Conservation (phyloP, 139 green algal species). For the Chlorella vulgaris region DNA sequence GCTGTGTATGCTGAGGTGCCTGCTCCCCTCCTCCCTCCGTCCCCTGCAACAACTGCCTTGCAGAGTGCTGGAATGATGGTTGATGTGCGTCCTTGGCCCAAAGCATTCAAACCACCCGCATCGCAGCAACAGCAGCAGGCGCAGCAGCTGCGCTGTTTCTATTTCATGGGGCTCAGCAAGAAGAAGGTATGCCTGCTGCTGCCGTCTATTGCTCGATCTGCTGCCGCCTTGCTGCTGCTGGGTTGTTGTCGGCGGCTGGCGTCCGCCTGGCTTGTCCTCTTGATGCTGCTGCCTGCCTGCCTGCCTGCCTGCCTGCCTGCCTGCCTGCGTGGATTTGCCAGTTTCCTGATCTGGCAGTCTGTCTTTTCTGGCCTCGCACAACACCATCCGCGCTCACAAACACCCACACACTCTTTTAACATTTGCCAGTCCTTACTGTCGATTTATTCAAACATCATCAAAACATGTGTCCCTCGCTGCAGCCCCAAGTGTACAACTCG, state of each 20-base stretch:
- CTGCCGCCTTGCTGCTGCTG: background rate
- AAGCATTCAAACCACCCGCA: slow-evolving; percentile 44
- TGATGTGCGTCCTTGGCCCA: slow-evolving; percentile 73
- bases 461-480: background rate
- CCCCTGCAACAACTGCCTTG: no score
- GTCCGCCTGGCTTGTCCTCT: no score
- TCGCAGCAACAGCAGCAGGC: background rate
- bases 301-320: background rate
- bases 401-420: no score
- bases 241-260: no score
- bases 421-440: no score
- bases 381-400: no score
- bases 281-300: slow-evolving; percentile 40
- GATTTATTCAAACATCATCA: no score
- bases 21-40: background rate
- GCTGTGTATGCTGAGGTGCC: background rate
- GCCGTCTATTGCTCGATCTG: background rate
- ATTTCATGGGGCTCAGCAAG: slow-evolving; percentile 80
- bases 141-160: slow-evolving; percentile 45
- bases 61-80: slow-evolving; percentile 61
- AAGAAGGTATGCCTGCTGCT: slow-evolving; percentile 42
- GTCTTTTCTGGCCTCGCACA: no score
- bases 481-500: slow-evolving; percentile 30
- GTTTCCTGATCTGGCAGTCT: no score
- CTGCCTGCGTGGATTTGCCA: background rate